These are phyloP conservation scores for Moesziomyces aphidis DNA, from an alignment of 1,284 basidiomycete species.

Conservation along the genomic window DNA sequence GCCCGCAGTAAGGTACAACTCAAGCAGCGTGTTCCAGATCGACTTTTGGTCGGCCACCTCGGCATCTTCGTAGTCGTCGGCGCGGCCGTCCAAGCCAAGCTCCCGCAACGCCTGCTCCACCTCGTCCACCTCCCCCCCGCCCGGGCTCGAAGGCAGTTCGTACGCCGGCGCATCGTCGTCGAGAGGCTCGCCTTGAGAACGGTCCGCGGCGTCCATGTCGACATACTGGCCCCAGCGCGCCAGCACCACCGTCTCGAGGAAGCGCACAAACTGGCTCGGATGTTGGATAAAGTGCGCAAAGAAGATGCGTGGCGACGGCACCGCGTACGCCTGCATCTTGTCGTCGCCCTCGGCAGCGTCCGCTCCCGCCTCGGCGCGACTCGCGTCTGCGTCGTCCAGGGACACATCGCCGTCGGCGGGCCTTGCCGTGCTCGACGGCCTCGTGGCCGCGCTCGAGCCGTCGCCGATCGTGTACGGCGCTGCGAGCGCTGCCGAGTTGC, in stretches of 20 bases:
- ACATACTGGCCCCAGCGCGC: constrained; percentile 84
- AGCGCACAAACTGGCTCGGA: constrained; percentile 82
- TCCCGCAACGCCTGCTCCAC: constrained; percentile 23
- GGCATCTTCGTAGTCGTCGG: constrained; percentile 70
- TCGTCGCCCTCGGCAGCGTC: constrained; percentile 7
- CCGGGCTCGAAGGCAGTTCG: constrained; percentile 6
- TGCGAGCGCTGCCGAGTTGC: constrained; percentile 25
- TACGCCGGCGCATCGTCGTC: constrained; percentile 21
- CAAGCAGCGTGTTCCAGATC: constrained; percentile 95
- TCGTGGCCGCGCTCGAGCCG: constrained; percentile 3
- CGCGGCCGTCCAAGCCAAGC: constrained; percentile 21
- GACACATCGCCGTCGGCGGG: constrained; percentile 11
- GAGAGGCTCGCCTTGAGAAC: constrained; percentile 6
- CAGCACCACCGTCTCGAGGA: constrained; percentile 86
- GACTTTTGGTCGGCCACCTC: constrained; percentile 82
- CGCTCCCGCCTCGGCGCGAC: not conserved
- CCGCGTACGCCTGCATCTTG: constrained; percentile 69
- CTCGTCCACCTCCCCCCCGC: constrained; percentile 20
- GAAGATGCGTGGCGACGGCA: constrained; percentile 85
- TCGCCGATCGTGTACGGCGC: constrained; percentile 31
- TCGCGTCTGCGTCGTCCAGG: constrained; percentile 11
- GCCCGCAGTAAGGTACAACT: constrained; percentile 81
- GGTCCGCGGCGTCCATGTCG: constrained; percentile 67
- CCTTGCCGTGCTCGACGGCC: constrained; percentile 21
- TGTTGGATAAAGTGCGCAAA: constrained; percentile 96